phyloP scores from a whole-genome alignment of 2,329 filamentous ascomycete species.

The Trematosphaeria pertusa region DNA sequence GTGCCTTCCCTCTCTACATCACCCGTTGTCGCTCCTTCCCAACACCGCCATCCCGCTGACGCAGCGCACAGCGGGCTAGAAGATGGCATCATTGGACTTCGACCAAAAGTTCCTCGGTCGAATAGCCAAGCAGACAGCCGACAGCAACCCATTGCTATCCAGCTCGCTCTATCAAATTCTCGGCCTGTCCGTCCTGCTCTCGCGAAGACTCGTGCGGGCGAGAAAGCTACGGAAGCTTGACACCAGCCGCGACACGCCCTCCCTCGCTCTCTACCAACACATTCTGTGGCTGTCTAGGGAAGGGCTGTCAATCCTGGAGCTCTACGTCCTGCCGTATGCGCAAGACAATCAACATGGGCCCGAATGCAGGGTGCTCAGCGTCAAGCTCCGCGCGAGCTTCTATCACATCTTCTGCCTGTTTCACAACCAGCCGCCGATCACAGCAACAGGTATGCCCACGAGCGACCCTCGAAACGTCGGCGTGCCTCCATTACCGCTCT shows the following conservation, averaged over 20 bases:
- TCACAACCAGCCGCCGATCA: slow-evolving; percentile 83
- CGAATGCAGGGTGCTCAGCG: slow-evolving; percentile 87
- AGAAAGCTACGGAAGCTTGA: slow-evolving; percentile 85
- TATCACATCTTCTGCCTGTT: slow-evolving; percentile 97
- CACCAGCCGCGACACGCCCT: slow-evolving; percentile 76
- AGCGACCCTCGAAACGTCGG: slow-evolving; percentile 36
- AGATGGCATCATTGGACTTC: slow-evolving; percentile 94
- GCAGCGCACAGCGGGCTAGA: slow-evolving; percentile 20
- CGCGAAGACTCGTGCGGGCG: slow-evolving; percentile 81
- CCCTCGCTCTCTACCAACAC: slow-evolving; percentile 83
- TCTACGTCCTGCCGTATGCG: slow-evolving; percentile 76
- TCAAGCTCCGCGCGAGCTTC: slow-evolving; percentile 92
- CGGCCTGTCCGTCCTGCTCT: slow-evolving; percentile 87
- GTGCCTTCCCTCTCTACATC: slow-evolving; percentile 15
- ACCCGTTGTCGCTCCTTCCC: slow-evolving; percentile 1
- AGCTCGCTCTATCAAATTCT: slow-evolving; percentile 88
- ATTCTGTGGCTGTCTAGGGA: slow-evolving; percentile 96
- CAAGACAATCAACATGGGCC: slow-evolving; percentile 75
- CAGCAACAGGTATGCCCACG: slow-evolving; percentile 42
- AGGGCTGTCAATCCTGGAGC: slow-evolving; percentile 84
- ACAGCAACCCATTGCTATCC: slow-evolving; percentile 79
- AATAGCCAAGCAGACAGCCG: slow-evolving; percentile 80
- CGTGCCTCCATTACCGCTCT: slow-evolving; percentile 31
- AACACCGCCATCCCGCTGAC: slow-evolving; percentile 12
- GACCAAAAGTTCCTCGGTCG: slow-evolving; percentile 96